A percentile compares a stretch with the other conserved stretches of the same genome.
Conservation (phyloP, 225 moss, liverwort and hornwort species). For the Pseudoscleropodium purum region DNA sequence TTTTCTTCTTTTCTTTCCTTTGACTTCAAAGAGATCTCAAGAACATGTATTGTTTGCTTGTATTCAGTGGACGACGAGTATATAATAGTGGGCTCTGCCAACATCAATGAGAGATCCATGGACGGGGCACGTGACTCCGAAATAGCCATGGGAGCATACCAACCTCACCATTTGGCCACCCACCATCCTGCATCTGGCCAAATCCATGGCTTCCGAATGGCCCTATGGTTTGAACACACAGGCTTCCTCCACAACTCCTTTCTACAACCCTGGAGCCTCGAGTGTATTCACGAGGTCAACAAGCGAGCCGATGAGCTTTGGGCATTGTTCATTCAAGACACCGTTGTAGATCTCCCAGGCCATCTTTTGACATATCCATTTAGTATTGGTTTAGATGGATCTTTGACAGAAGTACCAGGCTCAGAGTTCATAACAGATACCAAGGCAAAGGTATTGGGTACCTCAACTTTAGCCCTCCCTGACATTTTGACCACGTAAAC, state of each 20-base stretch:
- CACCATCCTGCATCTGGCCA: slow-evolving; percentile 33
- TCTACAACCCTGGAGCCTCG: slow-evolving; percentile 39
- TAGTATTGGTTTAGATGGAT: slow-evolving; percentile 37
- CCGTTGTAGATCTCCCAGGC: slow-evolving; percentile 39
- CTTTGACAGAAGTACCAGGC: slow-evolving; percentile 18
- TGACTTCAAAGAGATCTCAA: background rate
- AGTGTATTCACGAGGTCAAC: slow-evolving; percentile 43
- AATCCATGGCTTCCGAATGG: slow-evolving; percentile 77
- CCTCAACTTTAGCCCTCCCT: background rate
- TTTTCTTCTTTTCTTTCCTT: no score
- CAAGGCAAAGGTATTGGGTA: slow-evolving; percentile 32
- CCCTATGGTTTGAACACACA: slow-evolving; percentile 74
- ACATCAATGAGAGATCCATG: slow-evolving; percentile 90
- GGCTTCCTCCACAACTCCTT: slow-evolving; percentile 55
- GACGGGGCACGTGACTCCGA: slow-evolving; percentile 80
- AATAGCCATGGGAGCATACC: slow-evolving; percentile 83
- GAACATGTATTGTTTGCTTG: background rate
- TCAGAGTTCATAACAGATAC: slow-evolving; percentile 32
- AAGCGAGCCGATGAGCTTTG: slow-evolving; percentile 45
- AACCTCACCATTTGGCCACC: slow-evolving; percentile 39
- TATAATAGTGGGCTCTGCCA: slow-evolving; percentile 77
- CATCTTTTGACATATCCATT: slow-evolving; percentile 56
- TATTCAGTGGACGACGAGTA: slow-evolving; percentile 85
- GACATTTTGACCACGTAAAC: slow-evolving; percentile 21
- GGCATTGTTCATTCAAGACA: slow-evolving; percentile 36